A percentile compares a stretch with the other conserved stretches of the same genome.
Evolutionary conservation across 208 protist genomes (phyloP).

Genomic region (Leptomonas pyrrhocoris): DNA sequence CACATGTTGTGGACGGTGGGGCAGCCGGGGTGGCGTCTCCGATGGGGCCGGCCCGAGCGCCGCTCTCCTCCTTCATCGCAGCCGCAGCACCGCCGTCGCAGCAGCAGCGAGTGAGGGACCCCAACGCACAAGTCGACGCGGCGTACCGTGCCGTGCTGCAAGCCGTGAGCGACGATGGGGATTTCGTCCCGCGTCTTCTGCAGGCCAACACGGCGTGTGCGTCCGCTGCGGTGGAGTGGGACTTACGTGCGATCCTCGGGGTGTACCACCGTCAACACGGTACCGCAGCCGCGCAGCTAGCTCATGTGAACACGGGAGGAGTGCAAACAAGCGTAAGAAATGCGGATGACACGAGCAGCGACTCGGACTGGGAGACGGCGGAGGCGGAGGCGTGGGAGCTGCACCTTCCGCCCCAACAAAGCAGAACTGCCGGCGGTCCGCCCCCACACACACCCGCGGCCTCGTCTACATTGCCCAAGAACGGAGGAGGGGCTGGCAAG

Average conservation of each 20-base stretch:
- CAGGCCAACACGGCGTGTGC: background rate
- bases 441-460: too few species aligned
- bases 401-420: background rate
- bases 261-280: background rate
- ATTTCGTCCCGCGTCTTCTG: background rate
- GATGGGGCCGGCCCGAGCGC: background rate
- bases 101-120: background rate
- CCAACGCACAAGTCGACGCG: background rate
- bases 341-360: background rate
- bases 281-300: background rate
- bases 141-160: background rate
- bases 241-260: background rate
- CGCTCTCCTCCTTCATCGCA: background rate
- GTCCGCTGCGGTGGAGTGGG: background rate
- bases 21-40: background rate
- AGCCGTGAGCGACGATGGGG: background rate
- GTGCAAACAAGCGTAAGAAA: background rate
- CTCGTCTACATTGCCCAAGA: background rate
- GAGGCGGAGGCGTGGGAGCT: background rate
- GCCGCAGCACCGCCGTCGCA: background rate
- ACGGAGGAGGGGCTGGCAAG: background rate
- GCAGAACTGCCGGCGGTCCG: too few species aligned
- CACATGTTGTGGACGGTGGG: background rate
- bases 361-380: slow-evolving; percentile 3
- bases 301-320: background rate